These are phyloP conservation scores for Grosmannia huntii DNA, from an alignment of 2,329 filamentous ascomycete species.

Conservation along the genomic window DNA sequence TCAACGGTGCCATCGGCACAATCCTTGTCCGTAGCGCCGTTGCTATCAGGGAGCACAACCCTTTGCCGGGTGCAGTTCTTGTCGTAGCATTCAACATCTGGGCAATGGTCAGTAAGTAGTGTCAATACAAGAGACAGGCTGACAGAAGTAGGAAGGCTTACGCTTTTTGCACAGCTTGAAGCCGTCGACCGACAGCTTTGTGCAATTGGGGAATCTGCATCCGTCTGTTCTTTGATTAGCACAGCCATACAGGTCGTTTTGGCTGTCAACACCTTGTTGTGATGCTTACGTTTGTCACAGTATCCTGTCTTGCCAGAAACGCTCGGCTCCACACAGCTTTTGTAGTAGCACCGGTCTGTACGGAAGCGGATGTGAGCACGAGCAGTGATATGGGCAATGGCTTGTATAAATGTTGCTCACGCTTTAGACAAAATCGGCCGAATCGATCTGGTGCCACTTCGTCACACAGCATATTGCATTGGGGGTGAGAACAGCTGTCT, in stretches of 20 bases:
- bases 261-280: neutral
- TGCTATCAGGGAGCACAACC: neutral
- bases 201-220: constrained; percentile 1
- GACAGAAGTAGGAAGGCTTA: neutral
- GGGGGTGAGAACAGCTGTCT: neutral
- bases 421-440: neutral
- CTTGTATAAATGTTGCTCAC: neutral
- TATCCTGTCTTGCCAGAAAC: neutral
- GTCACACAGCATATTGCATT: neutral
- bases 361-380: neutral
- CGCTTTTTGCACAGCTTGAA: constrained; percentile 9
- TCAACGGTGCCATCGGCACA: constrained; percentile 2
- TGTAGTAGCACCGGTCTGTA: constrained; percentile 8
- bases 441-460: neutral
- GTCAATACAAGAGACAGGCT: too few species aligned
- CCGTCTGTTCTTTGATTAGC: constrained; percentile 2
- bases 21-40: constrained; percentile 1
- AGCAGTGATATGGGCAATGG: neutral
- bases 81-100: constrained; percentile 7
- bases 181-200: neutral
- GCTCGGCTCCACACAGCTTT: neutral
- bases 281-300: constrained; percentile 2
- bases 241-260: neutral
- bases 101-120: neutral
- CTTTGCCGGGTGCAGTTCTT: neutral